Base-by-base conservation (phyloP, 148 eudicot genomes). In the Amaranthus cruentus region DNA sequence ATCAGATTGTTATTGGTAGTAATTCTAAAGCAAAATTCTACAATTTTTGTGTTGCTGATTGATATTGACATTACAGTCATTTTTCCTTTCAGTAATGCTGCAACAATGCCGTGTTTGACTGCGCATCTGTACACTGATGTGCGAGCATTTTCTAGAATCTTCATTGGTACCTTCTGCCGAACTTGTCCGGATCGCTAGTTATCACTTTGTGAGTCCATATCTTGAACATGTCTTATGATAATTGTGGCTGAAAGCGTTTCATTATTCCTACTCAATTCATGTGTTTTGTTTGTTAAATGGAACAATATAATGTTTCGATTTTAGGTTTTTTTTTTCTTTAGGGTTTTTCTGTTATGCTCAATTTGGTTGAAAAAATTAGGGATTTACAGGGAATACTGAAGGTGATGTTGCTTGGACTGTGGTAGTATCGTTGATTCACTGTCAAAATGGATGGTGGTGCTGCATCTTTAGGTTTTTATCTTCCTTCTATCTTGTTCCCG, bases 151-250 rank as follows among this genome's bases (percentile, higher is more conserved):
- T 89, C 90, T 71, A 96, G 90, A 88, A 88, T 95, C 81, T 90
- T 81, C 81, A 84, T 89, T 47, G 97, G 98, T 94, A 94, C 93
- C 96, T 89, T 91, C 82, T 76, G 91, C 85, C 88, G 96, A 72
- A 77, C 96, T 91, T 91, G 97, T 94, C 97, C 80, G 72, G 98
- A 89, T 89, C 93, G 96, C 93, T 91, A 91, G 70, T 89, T 84
- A 77, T 91, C 74, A 79, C 79, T 89, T 93, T 79, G 88, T 88
- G 92, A 88, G 96, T 92, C 84, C 62, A 78, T 84, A 79, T 84
- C 82, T 84, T 79, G 87, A 86, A 68, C 71, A 71, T 64, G 71
- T 75, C 78, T 72, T 43, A 9, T 66, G 73, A 73, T 73, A 10
- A 47, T 12, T 53, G 15, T 66, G 70, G 18, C 38, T 69, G 51